These are phyloP conservation scores for Pisolithus sp. DNA, from an alignment of 768 basidiomycete species.

Conservation along the genomic window DNA sequence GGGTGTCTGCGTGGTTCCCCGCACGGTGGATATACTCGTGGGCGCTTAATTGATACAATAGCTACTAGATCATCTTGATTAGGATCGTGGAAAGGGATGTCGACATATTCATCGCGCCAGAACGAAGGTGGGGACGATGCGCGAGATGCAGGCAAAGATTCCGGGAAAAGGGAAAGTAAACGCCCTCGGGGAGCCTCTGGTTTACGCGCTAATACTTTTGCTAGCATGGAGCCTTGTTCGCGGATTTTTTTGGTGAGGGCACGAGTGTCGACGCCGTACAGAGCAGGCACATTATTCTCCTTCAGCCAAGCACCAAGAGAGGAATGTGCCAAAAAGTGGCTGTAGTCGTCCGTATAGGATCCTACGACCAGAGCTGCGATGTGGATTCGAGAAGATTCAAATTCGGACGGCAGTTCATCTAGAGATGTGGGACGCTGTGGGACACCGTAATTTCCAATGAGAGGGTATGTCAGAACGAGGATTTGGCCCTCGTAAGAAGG, in stretches of 20 bases:
- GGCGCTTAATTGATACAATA: constrained; percentile 66
- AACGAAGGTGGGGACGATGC: constrained; percentile 48
- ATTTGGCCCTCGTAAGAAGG: constrained; percentile 99
- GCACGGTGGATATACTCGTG: constrained; percentile 64
- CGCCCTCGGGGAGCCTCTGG: constrained; percentile 37
- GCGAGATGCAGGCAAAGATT: constrained; percentile 38
- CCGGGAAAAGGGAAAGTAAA: constrained; percentile 27
- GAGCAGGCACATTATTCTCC: constrained; percentile 89
- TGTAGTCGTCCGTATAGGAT: constrained; percentile 90
- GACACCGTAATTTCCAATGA: constrained; percentile 97
- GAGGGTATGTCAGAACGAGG: constrained; percentile 92
- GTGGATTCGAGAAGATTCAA: constrained; percentile 95
- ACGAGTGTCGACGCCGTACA: constrained; percentile 95
- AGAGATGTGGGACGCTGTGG: constrained; percentile 54
- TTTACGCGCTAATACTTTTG: constrained; percentile 68
- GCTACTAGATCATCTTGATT: constrained; percentile 90
- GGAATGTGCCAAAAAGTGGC: constrained; percentile 87
- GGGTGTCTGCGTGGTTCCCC: constrained; percentile 59
- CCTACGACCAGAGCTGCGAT: constrained; percentile 87
- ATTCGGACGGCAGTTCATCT: constrained; percentile 62
- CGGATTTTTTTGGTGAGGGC: constrained; percentile 94
- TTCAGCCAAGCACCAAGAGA: constrained; percentile 90
- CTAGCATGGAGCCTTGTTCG: constrained; percentile 91
- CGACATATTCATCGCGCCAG: constrained; percentile 83
- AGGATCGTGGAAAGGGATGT: constrained; percentile 81